phyloP scores from a whole-genome alignment of 2,329 filamentous ascomycete genomes.

The Teratosphaeriaceae sp. region DNA sequence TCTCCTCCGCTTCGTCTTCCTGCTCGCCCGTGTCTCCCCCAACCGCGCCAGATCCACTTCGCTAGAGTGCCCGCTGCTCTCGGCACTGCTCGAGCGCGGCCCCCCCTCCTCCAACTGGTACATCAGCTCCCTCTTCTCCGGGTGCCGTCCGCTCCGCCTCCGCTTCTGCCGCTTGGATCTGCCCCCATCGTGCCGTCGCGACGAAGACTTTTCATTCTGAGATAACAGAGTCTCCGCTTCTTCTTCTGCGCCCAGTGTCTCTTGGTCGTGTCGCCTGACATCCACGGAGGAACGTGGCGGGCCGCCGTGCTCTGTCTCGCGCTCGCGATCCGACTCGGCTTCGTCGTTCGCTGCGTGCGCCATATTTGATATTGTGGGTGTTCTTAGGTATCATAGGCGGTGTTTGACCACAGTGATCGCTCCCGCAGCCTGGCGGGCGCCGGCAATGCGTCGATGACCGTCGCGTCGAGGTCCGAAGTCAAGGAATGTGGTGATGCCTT shows the following conservation, averaged over 20 bases:
- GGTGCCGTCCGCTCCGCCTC: constrained; percentile 50
- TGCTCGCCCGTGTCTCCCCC: constrained; percentile 42
- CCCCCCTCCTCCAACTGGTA: constrained; percentile 85
- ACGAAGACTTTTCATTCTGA: constrained; percentile 17
- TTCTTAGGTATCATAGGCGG: too few relatives aligned
- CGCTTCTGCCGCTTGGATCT: constrained; percentile 34
- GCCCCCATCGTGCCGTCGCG: constrained; percentile 7
- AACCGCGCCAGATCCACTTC: constrained; percentile 46
- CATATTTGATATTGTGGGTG: too few relatives aligned
- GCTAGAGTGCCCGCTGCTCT: constrained; percentile 29
- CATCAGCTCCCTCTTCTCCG: constrained; percentile 61
- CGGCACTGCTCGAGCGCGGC: constrained; percentile 39
- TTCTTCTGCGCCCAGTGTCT: constrained; percentile 37
- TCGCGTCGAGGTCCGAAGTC: too few relatives aligned
- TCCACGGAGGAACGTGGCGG: constrained; percentile 11
- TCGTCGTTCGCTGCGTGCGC: constrained; percentile 9
- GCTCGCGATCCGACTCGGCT: constrained; percentile 8
- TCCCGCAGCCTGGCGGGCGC: too few relatives aligned
- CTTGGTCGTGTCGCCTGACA: constrained; percentile 23
- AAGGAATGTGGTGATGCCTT: too few relatives aligned
- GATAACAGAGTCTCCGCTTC: constrained; percentile 39
- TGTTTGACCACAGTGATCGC: background rate
- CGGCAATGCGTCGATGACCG: too few relatives aligned
- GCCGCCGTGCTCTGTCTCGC: constrained; percentile 6
- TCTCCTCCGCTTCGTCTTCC: constrained; percentile 36